Conservation (phyloP, 768 basidiomycete species). For the Suillus occidentalis region DNA sequence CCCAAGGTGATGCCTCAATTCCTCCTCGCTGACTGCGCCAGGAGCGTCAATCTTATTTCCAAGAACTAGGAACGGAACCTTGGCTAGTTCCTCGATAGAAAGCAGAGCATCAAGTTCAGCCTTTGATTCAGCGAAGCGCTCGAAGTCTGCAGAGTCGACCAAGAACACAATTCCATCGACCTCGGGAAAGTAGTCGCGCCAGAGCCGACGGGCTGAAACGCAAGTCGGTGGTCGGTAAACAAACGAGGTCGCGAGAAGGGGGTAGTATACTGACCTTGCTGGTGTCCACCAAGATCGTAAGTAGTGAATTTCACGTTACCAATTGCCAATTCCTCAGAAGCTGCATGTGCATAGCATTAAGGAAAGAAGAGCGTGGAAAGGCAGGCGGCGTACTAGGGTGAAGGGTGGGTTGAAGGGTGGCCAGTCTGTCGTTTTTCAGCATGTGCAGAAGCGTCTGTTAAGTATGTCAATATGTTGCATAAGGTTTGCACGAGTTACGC, state of each 20-base stretch:
- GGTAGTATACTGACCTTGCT: conserved; percentile 65
- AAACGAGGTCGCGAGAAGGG: conserved; percentile 1
- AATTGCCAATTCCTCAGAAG: conserved; percentile 97
- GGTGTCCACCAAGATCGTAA: conserved; percentile 96
- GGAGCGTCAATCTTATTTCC: conserved; percentile 99
- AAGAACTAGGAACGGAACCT: conserved; percentile 96
- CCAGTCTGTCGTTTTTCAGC: conserved; percentile 98
- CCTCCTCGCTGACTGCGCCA: conserved; percentile 96
- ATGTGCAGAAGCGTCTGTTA: conserved; percentile 91
- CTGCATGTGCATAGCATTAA: conserved; percentile 41
- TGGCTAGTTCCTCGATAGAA: conserved; percentile 90
- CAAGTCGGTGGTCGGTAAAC: neutral
- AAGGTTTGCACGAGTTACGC: neutral
- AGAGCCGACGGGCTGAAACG: conserved; percentile 83
- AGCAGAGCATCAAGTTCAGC: conserved; percentile 96
- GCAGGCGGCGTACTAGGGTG: conserved; percentile 79
- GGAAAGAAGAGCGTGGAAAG: neutral
- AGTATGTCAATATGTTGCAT: conserved; percentile 9
- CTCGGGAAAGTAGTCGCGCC: conserved; percentile 99
- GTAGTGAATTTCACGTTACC: conserved; percentile 99
- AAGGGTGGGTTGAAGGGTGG: conserved; percentile 95
- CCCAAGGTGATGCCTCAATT: conserved; percentile 91
- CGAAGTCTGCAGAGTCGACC: conserved; percentile 95
- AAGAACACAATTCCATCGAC: conserved; percentile 99
- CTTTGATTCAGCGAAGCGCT: conserved; percentile 95